These are phyloP conservation scores for Mycena sp. DNA, from an alignment of 1,284 basidiomycete genomes.

Conservation along the genomic window DNA sequence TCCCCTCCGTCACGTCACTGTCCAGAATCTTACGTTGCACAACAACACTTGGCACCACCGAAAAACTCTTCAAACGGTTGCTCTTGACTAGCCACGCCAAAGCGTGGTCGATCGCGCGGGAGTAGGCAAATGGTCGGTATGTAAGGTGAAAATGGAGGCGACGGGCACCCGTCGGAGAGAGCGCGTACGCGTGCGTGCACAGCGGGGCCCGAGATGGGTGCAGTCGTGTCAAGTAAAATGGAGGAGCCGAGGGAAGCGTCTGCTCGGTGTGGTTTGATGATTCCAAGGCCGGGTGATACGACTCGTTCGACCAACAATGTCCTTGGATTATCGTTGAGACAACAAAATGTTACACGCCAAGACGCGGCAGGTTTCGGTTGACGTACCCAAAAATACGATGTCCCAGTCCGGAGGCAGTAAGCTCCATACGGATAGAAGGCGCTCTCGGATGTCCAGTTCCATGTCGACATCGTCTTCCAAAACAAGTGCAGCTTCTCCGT, in stretches of 20 bases:
- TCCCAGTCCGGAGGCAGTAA: conserved; percentile 76
- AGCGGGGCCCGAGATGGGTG: conserved; percentile 69
- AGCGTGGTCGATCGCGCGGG: conserved; percentile 80
- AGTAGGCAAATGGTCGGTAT: conserved; percentile 76
- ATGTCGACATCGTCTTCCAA: conserved; percentile 86
- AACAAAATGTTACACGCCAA: neutral
- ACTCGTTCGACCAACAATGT: conserved; percentile 79
- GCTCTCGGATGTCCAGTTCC: conserved; percentile 68
- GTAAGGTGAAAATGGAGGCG: conserved; percentile 62
- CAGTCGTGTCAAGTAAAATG: conserved; percentile 34
- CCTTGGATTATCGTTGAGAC: conserved; percentile 48
- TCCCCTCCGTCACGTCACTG: conserved; percentile 60
- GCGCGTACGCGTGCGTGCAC: conserved; percentile 75
- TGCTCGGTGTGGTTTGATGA: no score
- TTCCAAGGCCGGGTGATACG: conserved; percentile 44
- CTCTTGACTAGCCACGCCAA: conserved; percentile 72
- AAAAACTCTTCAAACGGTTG: conserved; percentile 63
- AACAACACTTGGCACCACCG: conserved; percentile 70
- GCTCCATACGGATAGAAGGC: conserved; percentile 62
- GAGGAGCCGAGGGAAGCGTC: neutral
- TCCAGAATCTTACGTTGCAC: conserved; percentile 64
- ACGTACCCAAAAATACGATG: conserved; percentile 75
- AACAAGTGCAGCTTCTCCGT: conserved; percentile 52
- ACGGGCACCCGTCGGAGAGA: conserved; percentile 63
- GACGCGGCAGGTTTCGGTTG: neutral